phyloP scores from a whole-genome alignment of 2,329 filamentous ascomycete genomes.

The Juglanconis juglandina region DNA sequence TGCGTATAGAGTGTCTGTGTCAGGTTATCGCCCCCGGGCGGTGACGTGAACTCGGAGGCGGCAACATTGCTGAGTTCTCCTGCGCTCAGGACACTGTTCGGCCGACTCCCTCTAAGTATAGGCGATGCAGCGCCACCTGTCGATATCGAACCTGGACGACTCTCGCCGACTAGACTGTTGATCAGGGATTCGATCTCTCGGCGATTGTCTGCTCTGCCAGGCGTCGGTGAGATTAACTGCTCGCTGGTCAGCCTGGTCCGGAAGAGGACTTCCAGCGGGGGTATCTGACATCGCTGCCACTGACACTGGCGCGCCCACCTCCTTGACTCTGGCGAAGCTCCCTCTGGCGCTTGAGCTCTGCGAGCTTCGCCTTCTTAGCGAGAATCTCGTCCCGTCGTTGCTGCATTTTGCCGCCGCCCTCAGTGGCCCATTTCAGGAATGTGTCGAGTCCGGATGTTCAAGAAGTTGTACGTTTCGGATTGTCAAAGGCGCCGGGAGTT shows the following conservation, averaged over 20 bases:
- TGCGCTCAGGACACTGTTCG: conserved; percentile 80
- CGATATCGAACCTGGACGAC: conserved; percentile 65
- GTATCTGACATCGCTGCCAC: conserved; percentile 65
- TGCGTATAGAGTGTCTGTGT: conserved; percentile 32
- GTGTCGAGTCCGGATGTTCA: neutral
- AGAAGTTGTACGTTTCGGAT: neutral
- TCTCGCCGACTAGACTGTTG: conserved; percentile 76
- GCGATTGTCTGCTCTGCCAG: conserved; percentile 64
- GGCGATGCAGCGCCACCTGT: conserved; percentile 64
- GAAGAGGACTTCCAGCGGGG: conserved; percentile 2
- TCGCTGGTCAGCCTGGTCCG: conserved; percentile 14
- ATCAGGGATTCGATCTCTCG: conserved; percentile 84
- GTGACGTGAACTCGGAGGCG: conserved; percentile 53
- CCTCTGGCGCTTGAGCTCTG: conserved; percentile 89
- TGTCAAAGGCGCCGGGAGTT: neutral
- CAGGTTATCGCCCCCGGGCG: conserved; percentile 37
- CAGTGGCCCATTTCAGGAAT: conserved; percentile 46
- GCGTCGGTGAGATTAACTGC: conserved; percentile 67
- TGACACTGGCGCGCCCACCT: conserved; percentile 64
- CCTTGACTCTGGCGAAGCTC: conserved; percentile 76
- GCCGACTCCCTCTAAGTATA: conserved; percentile 68
- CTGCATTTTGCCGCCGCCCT: conserved; percentile 52
- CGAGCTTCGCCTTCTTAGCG: conserved; percentile 94
- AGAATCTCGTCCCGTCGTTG: conserved; percentile 93
- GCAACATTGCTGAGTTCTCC: conserved; percentile 76